Base-by-base conservation (phyloP, 352 stramenopile genomes). In the Chrysophaeum taylorii region DNA sequence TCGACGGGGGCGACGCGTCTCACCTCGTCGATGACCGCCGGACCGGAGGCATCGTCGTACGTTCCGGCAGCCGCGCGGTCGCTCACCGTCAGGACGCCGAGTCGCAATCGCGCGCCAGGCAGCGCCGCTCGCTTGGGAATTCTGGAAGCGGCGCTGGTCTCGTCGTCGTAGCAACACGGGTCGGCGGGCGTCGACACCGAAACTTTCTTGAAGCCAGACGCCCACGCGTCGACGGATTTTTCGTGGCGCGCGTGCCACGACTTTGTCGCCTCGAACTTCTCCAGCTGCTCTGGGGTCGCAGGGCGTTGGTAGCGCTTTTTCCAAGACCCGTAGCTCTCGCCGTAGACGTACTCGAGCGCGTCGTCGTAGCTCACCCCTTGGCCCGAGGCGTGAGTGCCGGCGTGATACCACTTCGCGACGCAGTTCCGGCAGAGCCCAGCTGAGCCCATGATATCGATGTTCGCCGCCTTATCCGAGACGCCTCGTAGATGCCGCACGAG, bases 381-480 rank as follows among this genome's bases (percentile, higher is more conserved):
- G 35, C 42, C 64, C 23, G n/a, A 15, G 5, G 57, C 70, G 21
- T 31, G 7, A 14, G 38, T 31, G 0, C 48, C 71, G 25, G 27
- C 31, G 2, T 69, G 35, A 36, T 64, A 36, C 64, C 64, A 75
- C 77, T 90, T 90, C 23, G 82, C 80, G 23, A 90, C 64, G 67
- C 84, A 90, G 64, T 90, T 90, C n/a, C 84, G 73, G 78, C 84
- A 90, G 71, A 90, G 88, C 42, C 84, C 84, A 64, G 73, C 78
- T 27, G 84, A 60, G 23, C 76, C 84, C 84, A 90, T 90, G 15
- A 90, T 64, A 73, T 90, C 83, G 54, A 90, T 87, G 68, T 90
- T 90, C 61, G 79, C 74, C 35, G 86, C 81, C 72, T 76, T 53
- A 67, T 87, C 82, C 57, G 76, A 83, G 35, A 82, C 69, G 43